Evolutionary conservation across 2,329 filamentous ascomycete species (phyloP), one percentile per base, ranked within the genome.

Genomic region (Thelonectria rubi): DNA sequence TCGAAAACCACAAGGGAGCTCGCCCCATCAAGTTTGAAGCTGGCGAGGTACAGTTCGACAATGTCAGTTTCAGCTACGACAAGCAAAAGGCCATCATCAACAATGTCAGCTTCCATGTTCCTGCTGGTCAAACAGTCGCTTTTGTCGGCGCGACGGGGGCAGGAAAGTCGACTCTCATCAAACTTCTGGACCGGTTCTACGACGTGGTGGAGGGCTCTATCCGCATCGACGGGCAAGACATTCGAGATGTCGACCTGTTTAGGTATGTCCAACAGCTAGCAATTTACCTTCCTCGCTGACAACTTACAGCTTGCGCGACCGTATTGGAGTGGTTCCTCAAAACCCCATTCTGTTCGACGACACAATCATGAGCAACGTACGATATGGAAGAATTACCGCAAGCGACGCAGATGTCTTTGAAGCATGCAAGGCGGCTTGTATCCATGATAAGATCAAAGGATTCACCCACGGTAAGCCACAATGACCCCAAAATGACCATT

Each of bases 71-170:
- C 67, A 84, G 82, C 40, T 88, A 88, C 70, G 84, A 87, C 73
- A 82, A 82, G 65, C 82, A 85, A 70, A 86, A 86, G 73, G 76
- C 81, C 37, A 84, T 87, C 65, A 80, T 88, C 75, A 82, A 85
- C 63, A 72, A 82, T 43, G 76, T 88, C 61, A 82, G 78, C 62
- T 81, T 88, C 62, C 76, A 77, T 37, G 81, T 83, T 32, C 74
- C 80, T 8, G 78, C 82, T 3, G 83, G 86, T 14, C 81, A 81
- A 57, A 86, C 84, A 1, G 81, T 86, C 24, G 86, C 86, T 11
- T 86, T 88, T 73, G 86, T 88, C 9, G 86, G 86, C 11, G 80
- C 84, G 46, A 88, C 85, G 11, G 86, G 86, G 20, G 84, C 85
- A 11, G 85, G 85, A 37, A 87, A 87, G 66, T 86, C 84, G 1